phyloP scores from a whole-genome alignment of 108 stramenopile species.

The Ochromonas danica region DNA sequence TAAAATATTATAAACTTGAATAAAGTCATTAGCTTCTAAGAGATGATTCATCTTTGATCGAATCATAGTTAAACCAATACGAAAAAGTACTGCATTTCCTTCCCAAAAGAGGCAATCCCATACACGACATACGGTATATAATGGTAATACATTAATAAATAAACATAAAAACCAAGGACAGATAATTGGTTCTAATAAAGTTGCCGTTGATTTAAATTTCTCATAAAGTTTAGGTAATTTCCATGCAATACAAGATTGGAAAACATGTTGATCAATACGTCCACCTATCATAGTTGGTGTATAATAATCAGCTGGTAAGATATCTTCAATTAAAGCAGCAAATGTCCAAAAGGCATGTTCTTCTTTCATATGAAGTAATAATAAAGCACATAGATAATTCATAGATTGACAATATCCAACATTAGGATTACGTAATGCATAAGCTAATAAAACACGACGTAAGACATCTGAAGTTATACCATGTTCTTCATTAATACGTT shows the following conservation, averaged over 20 bases:
- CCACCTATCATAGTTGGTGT: neutral
- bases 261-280: slow-evolving; percentile 26
- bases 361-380: slow-evolving; percentile 1
- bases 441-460: slow-evolving; percentile 3
- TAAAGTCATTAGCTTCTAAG: neutral
- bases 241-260: slow-evolving; percentile 16
- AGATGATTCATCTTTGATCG: neutral
- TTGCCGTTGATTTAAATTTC: neutral
- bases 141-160: neutral
- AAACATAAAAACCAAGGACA: slow-evolving; percentile 29
- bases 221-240: slow-evolving; percentile 21
- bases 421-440: neutral
- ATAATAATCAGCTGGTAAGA: slow-evolving; percentile 14
- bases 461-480: neutral
- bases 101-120: slow-evolving; percentile 33
- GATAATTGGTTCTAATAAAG: neutral
- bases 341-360: slow-evolving; percentile 20
- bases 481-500: too few species aligned
- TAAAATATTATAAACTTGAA: neutral
- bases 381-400: neutral
- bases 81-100: slow-evolving; percentile 8
- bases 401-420: slow-evolving; percentile 32
- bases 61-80: slow-evolving; percentile 33
- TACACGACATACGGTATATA: neutral
- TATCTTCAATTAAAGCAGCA: slow-evolving; percentile 29